phyloP scores from a whole-genome alignment of 2,329 filamentous ascomycete genomes.

The Lachnellula subtilissima region DNA sequence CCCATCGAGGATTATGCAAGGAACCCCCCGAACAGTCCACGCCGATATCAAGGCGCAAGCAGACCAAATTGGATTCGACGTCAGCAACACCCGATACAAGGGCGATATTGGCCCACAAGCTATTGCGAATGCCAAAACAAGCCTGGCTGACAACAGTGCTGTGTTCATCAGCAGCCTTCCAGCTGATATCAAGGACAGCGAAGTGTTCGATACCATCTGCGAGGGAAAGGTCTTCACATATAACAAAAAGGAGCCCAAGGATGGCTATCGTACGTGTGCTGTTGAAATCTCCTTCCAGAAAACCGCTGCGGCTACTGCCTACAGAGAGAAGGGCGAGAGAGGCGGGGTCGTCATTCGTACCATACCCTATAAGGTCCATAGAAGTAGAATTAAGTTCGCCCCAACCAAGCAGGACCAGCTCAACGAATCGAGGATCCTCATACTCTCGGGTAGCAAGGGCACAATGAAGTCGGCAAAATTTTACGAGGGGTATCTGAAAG shows the following conservation, averaged over 20 bases:
- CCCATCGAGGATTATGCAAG: no score
- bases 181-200: background rate
- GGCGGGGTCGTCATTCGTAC: background rate
- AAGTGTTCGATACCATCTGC: background rate
- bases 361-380: background rate
- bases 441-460: background rate
- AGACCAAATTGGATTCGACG: no score
- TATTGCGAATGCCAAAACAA: background rate
- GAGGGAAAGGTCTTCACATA: conserved; percentile 14
- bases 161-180: background rate
- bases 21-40: no score
- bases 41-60: no score
- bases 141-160: background rate
- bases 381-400: background rate
- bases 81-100: no score
- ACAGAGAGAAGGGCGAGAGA: background rate
- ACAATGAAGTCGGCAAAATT: background rate
- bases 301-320: conserved; percentile 5
- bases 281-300: conserved; percentile 11
- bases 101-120: background rate
- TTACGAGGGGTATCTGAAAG: background rate
- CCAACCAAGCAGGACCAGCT: background rate
- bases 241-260: background rate
- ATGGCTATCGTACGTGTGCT: background rate
- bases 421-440: background rate